Conservation (phyloP, 2,329 filamentous ascomycete genomes). For the Epichloe amarillans region DNA sequence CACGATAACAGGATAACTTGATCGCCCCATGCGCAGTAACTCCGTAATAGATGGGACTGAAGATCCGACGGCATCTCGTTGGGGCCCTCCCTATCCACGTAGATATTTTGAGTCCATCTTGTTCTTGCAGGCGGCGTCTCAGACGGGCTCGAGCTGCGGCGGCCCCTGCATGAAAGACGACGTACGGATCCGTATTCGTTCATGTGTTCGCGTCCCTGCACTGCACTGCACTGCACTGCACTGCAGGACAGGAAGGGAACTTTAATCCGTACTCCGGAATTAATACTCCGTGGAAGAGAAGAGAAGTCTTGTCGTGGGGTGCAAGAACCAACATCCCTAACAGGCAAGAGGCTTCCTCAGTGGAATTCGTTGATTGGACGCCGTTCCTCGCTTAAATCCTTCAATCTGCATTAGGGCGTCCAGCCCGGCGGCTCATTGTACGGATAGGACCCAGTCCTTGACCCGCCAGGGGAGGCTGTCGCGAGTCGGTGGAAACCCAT, state of each 20-base stretch:
- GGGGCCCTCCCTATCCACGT: neutral
- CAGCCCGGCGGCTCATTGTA: no score
- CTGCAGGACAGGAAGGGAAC: no score
- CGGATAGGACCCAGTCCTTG: neutral
- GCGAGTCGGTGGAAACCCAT: neutral
- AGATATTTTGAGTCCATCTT: neutral
- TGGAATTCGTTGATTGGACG: constrained; percentile 1
- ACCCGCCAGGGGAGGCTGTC: neutral
- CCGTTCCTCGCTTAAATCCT: neutral
- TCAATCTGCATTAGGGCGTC: no score
- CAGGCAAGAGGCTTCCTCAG: neutral
- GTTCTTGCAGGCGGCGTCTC: no score
- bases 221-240: no score
- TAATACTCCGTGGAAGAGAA: no score
- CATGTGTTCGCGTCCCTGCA: no score
- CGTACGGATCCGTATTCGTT: no score
- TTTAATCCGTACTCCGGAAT: no score
- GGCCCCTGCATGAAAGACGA: neutral
- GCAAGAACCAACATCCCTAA: neutral
- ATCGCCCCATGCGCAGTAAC: no score
- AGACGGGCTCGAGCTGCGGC: neutral
- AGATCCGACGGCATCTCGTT: neutral
- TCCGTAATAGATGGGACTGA: neutral
- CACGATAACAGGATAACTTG: no score
- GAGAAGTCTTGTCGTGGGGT: no score